Evolutionary conservation across 2,329 filamentous ascomycete genomes (phyloP).

Genomic region (Aspergillus udagawae): DNA sequence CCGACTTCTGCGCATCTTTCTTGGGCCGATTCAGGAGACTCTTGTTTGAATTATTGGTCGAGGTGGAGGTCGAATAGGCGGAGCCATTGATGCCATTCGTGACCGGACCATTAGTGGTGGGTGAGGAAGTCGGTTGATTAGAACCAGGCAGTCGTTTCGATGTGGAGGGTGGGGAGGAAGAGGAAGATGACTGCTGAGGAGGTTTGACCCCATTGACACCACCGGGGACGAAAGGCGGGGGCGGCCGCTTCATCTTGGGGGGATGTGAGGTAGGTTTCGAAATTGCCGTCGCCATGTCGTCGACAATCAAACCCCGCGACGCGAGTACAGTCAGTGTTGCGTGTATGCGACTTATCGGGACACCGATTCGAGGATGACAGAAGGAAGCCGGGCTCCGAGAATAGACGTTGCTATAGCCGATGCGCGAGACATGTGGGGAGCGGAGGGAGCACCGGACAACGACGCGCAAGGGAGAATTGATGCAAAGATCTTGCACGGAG

Average conservation of each 20-base stretch:
- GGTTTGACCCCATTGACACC: conserved; percentile 55
- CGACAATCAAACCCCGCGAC: conserved; percentile 17
- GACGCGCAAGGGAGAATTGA: conserved; percentile 24
- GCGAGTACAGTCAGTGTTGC: conserved; percentile 11
- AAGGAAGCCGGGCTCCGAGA: conserved; percentile 30
- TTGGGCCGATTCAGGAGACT: conserved; percentile 50
- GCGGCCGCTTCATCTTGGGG: conserved; percentile 65
- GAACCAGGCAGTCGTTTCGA: conserved; percentile 54
- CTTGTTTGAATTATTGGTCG: conserved; percentile 14
- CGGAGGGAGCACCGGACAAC: conserved; percentile 29
- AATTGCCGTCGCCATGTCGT: conserved; percentile 42
- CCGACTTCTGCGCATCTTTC: conserved; percentile 50
- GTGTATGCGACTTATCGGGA: conserved; percentile 23
- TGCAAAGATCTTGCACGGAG: conserved; percentile 15
- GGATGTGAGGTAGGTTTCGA: conserved; percentile 42
- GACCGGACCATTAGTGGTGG: conserved; percentile 35
- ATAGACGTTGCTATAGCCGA: conserved; percentile 36
- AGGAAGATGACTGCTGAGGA: conserved; percentile 51
- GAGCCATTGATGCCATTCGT: conserved; percentile 43
- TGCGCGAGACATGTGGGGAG: conserved; percentile 45
- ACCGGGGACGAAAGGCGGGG: conserved; percentile 62
- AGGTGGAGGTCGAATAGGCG: conserved; percentile 15
- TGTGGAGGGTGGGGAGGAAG: conserved; percentile 51
- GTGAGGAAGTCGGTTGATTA: conserved; percentile 51
- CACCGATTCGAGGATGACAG: conserved; percentile 21